A percentile compares a stretch with the other conserved stretches of the same genome.
These are phyloP conservation scores for Dactylorhiza incarnata DNA, from an alignment of 106 monocot species.

Conservation along the genomic window DNA sequence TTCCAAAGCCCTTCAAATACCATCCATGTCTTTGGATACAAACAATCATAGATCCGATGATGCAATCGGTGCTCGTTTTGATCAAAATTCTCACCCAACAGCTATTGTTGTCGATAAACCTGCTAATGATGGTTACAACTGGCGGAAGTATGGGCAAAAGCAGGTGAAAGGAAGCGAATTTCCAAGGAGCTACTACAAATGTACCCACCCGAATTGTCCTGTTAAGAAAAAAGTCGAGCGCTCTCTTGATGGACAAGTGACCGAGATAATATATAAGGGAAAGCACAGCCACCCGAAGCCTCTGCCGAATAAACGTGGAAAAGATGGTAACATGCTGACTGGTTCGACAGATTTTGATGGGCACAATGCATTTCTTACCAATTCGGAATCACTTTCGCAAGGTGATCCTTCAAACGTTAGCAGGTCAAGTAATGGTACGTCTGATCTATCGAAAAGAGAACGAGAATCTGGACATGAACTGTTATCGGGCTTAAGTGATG, in stretches of 20 bases:
- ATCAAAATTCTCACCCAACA: slow-evolving; percentile 24
- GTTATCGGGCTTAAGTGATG: slow-evolving; percentile 62
- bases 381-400: background rate
- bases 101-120: slow-evolving; percentile 40
- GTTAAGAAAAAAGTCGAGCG: slow-evolving; percentile 77
- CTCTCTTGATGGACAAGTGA: slow-evolving; percentile 49
- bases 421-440: background rate
- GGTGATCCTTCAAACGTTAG: background rate
- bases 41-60: slow-evolving; percentile 6
- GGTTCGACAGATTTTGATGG: background rate
- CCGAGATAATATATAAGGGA: slow-evolving; percentile 58
- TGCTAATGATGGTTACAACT: slow-evolving; percentile 63
- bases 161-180: slow-evolving; percentile 69
- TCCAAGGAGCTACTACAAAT: slow-evolving; percentile 65
- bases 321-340: slow-evolving; percentile 23
- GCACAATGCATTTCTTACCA: background rate
- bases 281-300: slow-evolving; percentile 54
- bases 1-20: slow-evolving; percentile 9
- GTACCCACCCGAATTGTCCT: slow-evolving; percentile 47
- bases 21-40: slow-evolving; percentile 7
- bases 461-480: slow-evolving; percentile 35
- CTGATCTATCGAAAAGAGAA: slow-evolving; percentile 16
- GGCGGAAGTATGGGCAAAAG: slow-evolving; percentile 78
- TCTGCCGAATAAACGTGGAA: slow-evolving; percentile 29
- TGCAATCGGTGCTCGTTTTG: slow-evolving; percentile 15